These are phyloP conservation scores for Nephelium lappaceum DNA, from an alignment of 345 rosid species.

Conservation along the genomic window DNA sequence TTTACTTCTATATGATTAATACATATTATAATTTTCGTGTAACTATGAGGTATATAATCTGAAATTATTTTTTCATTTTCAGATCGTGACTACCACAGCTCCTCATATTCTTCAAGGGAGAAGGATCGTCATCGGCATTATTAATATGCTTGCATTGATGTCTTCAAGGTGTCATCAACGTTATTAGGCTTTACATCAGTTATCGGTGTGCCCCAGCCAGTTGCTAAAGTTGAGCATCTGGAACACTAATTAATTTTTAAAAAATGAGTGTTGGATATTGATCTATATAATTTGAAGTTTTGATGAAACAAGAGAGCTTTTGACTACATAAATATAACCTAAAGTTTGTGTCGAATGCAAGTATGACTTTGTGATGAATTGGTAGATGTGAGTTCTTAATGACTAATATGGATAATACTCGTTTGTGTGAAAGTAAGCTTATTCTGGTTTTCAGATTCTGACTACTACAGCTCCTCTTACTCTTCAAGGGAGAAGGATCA, in stretches of 20 bases:
- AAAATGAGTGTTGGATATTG: not conserved
- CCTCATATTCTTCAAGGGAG: conserved; percentile 65
- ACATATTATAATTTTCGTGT: not conserved
- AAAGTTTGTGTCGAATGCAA: not conserved
- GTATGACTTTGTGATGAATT: not conserved
- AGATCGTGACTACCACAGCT: conserved; percentile 62
- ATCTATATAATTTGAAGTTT: not conserved
- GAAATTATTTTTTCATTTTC: conserved; percentile 9
- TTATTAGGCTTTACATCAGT: conserved; percentile 27
- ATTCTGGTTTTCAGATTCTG: conserved; percentile 46
- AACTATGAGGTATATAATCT: not conserved
- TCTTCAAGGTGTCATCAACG: conserved; percentile 43
- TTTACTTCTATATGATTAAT: not conserved
- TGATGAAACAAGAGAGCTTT: not conserved
- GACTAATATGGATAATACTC: not conserved
- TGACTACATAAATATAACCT: not conserved
- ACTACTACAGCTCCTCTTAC: conserved; percentile 53
- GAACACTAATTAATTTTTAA: no score
- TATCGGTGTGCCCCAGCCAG: not conserved
- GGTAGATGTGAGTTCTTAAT: not conserved
- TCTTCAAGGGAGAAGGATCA: conserved; percentile 72
- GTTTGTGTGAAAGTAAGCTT: not conserved
- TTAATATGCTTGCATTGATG: conserved; percentile 21
- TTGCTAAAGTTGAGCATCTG: not conserved
- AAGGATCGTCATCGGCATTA: conserved; percentile 66